Conservation (phyloP, 1,139 yeast species). For the Pichia sp. region DNA sequence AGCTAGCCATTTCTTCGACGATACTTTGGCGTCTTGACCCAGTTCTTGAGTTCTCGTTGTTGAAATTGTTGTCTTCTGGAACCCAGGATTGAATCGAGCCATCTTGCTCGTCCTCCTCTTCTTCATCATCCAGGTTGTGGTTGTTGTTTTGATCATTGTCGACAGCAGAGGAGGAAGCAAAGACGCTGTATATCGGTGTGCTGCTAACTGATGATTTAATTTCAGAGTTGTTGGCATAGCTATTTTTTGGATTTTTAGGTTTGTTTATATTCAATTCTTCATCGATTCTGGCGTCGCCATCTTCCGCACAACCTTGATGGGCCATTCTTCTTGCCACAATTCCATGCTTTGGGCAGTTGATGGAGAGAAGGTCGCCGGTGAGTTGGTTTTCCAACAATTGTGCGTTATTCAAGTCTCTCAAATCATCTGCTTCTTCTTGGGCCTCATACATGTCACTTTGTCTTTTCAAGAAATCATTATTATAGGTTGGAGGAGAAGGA, state of each 20-base stretch:
- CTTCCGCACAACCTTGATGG: constrained; percentile 14
- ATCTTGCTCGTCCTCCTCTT: constrained; percentile 3
- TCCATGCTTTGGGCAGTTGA: constrained; percentile 13
- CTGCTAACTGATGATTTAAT: not conserved
- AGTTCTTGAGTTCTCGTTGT: not conserved
- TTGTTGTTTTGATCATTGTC: not conserved
- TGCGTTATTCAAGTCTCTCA: constrained; percentile 1
- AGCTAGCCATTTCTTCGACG: constrained; percentile 19
- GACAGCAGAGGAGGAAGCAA: not conserved
- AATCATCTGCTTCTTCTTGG: not conserved
- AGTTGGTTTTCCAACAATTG: constrained; percentile 6
- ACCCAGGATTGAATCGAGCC: constrained; percentile 12
- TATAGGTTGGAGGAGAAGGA: not conserved
- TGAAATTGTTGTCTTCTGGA: constrained; percentile 3
- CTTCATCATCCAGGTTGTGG: not conserved
- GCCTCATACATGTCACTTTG: constrained; percentile 1
- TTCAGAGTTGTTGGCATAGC: not conserved
- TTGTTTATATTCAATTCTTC: constrained; percentile 8
- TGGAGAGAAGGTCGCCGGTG: not conserved
- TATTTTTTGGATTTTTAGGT: not conserved
- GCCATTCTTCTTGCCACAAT: constrained; percentile 11
- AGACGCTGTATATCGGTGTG: not conserved
- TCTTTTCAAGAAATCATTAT: not conserved
- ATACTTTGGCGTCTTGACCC: constrained; percentile 12
- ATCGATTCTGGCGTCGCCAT: constrained; percentile 15